Evolutionary conservation across 202 grass and related monocot species (phyloP).

Genomic region (Bolboschoenoplectus hybrid): DNA sequence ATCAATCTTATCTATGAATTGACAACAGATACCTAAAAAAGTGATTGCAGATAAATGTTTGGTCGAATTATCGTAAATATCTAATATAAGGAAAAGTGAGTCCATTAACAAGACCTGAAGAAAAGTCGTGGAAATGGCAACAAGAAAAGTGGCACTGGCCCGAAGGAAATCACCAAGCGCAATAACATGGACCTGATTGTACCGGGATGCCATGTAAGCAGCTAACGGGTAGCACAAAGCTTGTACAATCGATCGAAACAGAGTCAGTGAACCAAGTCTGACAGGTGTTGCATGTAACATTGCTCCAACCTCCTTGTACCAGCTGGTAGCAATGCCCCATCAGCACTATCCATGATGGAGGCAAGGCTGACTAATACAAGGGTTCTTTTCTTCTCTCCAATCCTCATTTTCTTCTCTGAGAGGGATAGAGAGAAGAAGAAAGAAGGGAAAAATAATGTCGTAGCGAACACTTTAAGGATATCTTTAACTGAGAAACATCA

Average conservation of each 20-base stretch:
- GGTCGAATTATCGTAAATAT: background rate
- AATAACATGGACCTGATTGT: conserved; percentile 39
- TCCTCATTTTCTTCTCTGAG: background rate
- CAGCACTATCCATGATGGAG: conserved; percentile 47
- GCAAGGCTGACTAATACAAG: conserved; percentile 45
- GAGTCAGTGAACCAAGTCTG: conserved; percentile 45
- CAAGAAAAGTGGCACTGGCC: conserved; percentile 48
- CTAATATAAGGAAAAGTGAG: background rate
- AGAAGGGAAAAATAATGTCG: background rate
- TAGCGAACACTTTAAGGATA: background rate
- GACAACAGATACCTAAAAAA: background rate
- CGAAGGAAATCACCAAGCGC: conserved; percentile 46
- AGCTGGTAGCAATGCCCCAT: conserved; percentile 43
- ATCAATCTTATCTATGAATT: background rate
- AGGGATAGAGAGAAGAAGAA: background rate
- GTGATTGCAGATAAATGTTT: background rate
- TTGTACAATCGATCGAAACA: conserved; percentile 43
- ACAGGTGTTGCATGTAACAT: conserved; percentile 38
- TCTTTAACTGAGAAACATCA: background rate
- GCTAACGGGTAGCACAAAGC: conserved; percentile 45
- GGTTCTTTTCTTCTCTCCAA: conserved; percentile 33
- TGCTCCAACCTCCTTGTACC: conserved; percentile 51
- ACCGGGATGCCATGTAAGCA: conserved; percentile 41
- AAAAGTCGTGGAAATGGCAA: conserved; percentile 42
- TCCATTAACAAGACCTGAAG: conserved; percentile 32